Percentiles rank a stretch among this genome's conserved stretches.
Conservation (phyloP, 78 protist genomes). For the Guillardia theta region DNA sequence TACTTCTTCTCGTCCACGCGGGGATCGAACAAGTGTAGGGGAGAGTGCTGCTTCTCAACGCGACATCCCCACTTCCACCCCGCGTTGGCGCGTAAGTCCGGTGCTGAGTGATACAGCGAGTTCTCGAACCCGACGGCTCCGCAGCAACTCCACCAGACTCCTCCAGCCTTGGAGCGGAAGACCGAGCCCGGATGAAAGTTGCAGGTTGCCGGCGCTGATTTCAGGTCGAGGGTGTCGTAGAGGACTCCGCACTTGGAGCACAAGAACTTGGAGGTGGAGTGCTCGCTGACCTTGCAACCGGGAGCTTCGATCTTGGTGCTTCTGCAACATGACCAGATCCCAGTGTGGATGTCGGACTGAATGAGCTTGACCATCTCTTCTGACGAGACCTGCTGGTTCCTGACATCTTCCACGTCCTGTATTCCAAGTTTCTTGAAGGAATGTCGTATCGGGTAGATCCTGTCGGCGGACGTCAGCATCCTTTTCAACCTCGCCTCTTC, state of each 20-base stretch:
- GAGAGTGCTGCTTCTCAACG: background rate
- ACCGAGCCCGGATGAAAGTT: background rate
- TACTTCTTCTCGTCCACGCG: background rate
- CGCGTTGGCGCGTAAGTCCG: background rate
- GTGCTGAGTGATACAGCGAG: background rate
- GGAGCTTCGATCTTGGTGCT: background rate
- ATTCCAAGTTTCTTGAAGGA: background rate
- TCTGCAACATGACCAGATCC: background rate
- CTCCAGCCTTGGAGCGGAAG: background rate
- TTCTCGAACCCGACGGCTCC: background rate
- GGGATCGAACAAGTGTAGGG: background rate
- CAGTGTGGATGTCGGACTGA: background rate
- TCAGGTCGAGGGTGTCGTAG: background rate
- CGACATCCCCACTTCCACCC: background rate
- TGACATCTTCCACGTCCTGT: background rate
- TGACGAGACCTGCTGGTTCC: background rate
- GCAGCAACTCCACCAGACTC: constrained; percentile 18
- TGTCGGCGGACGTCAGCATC: background rate
- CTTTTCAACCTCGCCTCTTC: too few species aligned
- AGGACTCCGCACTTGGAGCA: background rate
- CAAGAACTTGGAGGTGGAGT: background rate
- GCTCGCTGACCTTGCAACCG: background rate
- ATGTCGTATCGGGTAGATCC: background rate
- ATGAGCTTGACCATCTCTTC: background rate
- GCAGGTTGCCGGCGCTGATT: background rate